Percentiles rank a stretch among this genome's conserved stretches.
Evolutionary conservation across 305 asterid species (phyloP).

Genomic region (Solanum hybrid): DNA sequence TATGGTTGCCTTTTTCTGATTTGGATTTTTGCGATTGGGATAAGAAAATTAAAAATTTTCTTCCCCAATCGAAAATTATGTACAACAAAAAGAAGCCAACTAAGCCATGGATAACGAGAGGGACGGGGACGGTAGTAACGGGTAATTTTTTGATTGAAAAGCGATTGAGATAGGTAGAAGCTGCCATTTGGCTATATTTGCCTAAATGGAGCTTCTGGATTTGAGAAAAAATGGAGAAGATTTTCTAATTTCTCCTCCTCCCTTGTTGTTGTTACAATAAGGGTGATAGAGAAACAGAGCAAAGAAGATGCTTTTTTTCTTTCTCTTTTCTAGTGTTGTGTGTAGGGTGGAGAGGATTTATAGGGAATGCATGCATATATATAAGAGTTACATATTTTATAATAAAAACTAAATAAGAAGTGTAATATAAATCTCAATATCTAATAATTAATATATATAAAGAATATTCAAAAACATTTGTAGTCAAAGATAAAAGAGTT

Average conservation of each 20-base stretch:
- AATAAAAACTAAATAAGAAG: not conserved
- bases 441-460: no score
- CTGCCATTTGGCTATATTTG: conserved; percentile 5
- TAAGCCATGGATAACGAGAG: conserved; percentile 18
- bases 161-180: conserved; percentile 13
- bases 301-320: not conserved
- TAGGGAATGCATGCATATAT: not conserved
- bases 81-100: conserved; percentile 17
- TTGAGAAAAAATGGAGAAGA: not conserved
- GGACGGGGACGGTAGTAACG: conserved; percentile 9
- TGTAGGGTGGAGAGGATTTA: not conserved
- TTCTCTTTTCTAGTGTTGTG: not conserved
- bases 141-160: conserved; percentile 18
- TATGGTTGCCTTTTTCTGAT: not conserved
- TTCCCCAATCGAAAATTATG: conserved; percentile 19
- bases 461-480: no score
- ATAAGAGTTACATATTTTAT: no score
- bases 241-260: not conserved
- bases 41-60: conserved; percentile 11
- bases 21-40: not conserved
- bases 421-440: not conserved
- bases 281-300: not conserved
- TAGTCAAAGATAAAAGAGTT: no score
- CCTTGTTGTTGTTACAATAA: not conserved
- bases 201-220: conserved; percentile 1